A percentile compares a stretch with the other conserved stretches of the same genome.
These are phyloP conservation scores for Penstemon barbatus DNA, from an alignment of 257 asterid genomes.

Conservation along the genomic window DNA sequence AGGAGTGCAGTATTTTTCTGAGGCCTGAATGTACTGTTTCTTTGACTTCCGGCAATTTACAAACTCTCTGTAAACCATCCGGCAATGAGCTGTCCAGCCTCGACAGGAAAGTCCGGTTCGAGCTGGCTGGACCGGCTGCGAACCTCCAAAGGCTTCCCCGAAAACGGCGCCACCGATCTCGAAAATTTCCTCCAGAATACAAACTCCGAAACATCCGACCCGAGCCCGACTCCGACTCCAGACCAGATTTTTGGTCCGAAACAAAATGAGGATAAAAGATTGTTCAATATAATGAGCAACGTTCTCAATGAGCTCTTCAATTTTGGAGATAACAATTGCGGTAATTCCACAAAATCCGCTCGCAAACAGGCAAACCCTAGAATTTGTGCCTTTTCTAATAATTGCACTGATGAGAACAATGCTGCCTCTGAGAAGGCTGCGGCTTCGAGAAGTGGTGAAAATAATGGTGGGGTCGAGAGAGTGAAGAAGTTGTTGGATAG, in stretches of 20 bases:
- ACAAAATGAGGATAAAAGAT: conserved; percentile 30
- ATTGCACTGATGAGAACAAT: conserved; percentile 24
- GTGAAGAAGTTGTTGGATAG: conserved; percentile 30
- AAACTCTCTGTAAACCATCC: conserved; percentile 17
- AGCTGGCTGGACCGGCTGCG: conserved; percentile 85
- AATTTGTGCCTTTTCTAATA: conserved; percentile 35
- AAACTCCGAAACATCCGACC: conserved; percentile 14
- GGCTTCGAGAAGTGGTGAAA: conserved; percentile 38
- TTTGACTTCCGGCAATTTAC: background rate
- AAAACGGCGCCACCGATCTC: conserved; percentile 46
- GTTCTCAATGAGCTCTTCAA: conserved; percentile 78
- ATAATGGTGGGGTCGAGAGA: conserved; percentile 46
- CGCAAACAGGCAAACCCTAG: conserved; percentile 83
- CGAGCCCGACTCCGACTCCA: conserved; percentile 26
- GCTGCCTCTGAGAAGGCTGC: conserved; percentile 31
- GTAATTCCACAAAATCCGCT: conserved; percentile 40
- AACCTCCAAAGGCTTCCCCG: conserved; percentile 70
- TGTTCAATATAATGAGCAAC: conserved; percentile 42
- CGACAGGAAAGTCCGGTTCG: conserved; percentile 57
- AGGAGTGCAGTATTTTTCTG: no score
- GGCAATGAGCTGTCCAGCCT: conserved; percentile 54
- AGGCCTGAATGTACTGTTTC: no score
- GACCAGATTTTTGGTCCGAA: conserved; percentile 22
- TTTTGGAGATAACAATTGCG: conserved; percentile 49
- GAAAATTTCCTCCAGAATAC: conserved; percentile 53